Base-by-base conservation (phyloP, 23 red algal genomes). In the Agarophyton chilense region DNA sequence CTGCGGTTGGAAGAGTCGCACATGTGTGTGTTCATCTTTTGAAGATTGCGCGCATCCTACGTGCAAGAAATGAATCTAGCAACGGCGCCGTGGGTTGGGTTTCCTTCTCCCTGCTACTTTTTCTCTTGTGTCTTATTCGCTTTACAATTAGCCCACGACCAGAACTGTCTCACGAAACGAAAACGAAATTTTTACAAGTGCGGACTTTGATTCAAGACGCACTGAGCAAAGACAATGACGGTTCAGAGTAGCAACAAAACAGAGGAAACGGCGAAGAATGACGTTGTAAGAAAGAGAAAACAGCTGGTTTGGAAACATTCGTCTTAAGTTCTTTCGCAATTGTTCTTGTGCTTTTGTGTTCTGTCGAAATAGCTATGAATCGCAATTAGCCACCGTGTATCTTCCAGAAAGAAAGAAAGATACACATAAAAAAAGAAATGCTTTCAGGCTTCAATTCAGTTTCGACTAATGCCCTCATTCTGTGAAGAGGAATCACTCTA, bases 81-180 rank as follows among this genome's bases (percentile, higher is more conserved):
- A 44, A 71, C 21, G 53, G 71, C 19, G 53, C 51, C 9, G 19
- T 65, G 53, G 55, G 43, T 24, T 78, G 71, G 73, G 53, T 51
- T 21, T 64, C 65, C 36, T 3, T 77, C 4, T 66, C 71, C 10
- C 25, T 54, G 2, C 41, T 89, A 26, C 21, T 78, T 26, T 41
- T 77, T 47, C 64, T 86, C 32, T 35, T 86, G 43, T 38, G 41
- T 28, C 60, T 86, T 10, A 71, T 86, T 53, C 82, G 82, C n/a
- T 53, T 35, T 38, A 72, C 76, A 29, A 61, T 36, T 10, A 57
- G 34, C 24, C 50, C 50, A 61, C 11, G 38, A 41, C 19, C 50
- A 57, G 76, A 39, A 18, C 28, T 80, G 21, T 58, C 76, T 12
- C 76, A 40, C 1, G 50, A 80, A 16, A 13, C 31, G 10, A 45